Evolutionary conservation across 2,329 filamentous ascomycete species (phyloP).

Genomic region (Fusarium floridanum): DNA sequence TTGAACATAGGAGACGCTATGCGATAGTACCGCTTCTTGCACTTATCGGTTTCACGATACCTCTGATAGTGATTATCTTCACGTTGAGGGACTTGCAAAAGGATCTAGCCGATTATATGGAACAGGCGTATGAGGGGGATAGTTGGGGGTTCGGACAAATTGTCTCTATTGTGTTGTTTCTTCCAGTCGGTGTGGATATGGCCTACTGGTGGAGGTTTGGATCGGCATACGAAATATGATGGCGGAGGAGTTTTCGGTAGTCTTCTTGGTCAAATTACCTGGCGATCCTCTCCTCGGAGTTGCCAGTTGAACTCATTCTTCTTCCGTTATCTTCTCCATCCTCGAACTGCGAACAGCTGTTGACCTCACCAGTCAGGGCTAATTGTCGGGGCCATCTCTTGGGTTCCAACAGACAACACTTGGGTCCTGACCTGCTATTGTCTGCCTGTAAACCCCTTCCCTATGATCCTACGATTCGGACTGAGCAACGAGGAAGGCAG

Average conservation of each 20-base stretch:
- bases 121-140: constrained; percentile 7
- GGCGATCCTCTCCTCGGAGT: not conserved
- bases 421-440: not conserved
- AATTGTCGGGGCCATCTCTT: not conserved
- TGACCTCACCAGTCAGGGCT: not conserved
- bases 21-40: constrained; percentile 16
- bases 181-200: constrained; percentile 38
- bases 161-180: constrained; percentile 42
- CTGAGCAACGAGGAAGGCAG: not conserved
- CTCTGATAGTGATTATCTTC: constrained; percentile 25
- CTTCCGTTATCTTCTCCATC: not conserved
- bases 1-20: not conserved
- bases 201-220: constrained; percentile 31
- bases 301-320: not conserved
- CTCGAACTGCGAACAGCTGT: not conserved
- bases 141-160: constrained; percentile 43
- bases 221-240: not conserved
- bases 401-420: too few relatives aligned
- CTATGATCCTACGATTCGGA: not conserved
- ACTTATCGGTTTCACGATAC: constrained; percentile 9
- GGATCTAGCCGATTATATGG: not conserved
- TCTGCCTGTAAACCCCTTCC: not conserved
- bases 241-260: not conserved
- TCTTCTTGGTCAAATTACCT: not conserved
- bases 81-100: constrained; percentile 23